Conservation (phyloP, 1,139 yeast species). For the Taiozyma onychis region DNA sequence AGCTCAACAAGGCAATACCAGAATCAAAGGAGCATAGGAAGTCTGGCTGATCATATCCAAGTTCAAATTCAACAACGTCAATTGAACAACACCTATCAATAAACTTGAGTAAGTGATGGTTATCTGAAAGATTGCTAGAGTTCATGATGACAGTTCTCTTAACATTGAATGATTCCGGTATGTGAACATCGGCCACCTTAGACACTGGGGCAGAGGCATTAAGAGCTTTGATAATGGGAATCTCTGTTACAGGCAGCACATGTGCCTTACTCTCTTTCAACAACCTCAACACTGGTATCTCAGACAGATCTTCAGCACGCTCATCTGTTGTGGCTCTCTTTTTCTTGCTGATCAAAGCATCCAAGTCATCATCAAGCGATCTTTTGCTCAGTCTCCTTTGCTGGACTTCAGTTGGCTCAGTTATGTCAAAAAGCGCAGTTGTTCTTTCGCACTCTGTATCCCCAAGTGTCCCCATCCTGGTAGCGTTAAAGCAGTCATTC, state of each 20-base stretch:
- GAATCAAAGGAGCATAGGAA: constrained; percentile 9
- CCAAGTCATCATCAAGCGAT: constrained; percentile 15
- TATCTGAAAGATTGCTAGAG: background rate
- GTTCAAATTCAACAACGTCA: constrained; percentile 11
- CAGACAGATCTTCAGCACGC: background rate
- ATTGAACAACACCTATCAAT: background rate
- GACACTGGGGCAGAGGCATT: background rate
- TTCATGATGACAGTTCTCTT: constrained; percentile 4
- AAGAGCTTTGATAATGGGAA: background rate
- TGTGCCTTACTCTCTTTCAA: background rate
- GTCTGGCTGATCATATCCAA: constrained; percentile 12
- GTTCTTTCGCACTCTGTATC: background rate
- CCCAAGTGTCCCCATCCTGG: constrained; percentile 5
- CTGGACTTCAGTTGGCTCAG: background rate
- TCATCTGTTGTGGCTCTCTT: background rate
- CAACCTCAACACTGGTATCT: background rate
- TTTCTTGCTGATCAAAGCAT: constrained; percentile 7
- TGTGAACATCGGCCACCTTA: background rate
- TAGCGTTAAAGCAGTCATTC: constrained; percentile 3
- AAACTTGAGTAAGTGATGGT: background rate
- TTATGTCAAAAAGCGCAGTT: background rate
- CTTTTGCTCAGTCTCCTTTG: background rate
- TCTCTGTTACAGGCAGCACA: background rate
- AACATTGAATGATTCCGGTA: background rate
- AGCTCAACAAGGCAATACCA: constrained; percentile 11